These are phyloP conservation scores for Mycena venus DNA, from an alignment of 768 basidiomycete species.

Conservation along the genomic window DNA sequence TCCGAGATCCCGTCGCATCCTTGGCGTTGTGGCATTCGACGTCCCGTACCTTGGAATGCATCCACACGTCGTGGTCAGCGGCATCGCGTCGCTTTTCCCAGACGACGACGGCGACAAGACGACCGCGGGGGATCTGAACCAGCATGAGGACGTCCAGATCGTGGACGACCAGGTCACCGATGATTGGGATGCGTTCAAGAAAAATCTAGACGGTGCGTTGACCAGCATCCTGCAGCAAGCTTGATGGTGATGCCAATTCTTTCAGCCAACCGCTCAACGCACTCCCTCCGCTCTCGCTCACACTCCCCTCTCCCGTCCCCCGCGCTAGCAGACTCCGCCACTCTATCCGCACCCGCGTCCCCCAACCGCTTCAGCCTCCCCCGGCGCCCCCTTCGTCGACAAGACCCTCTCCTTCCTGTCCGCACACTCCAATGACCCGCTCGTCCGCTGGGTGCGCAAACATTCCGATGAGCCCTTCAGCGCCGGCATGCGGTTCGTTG, in stretches of 20 bases:
- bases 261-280: slow-evolving; percentile 16
- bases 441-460: slow-evolving; percentile 65
- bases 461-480: slow-evolving; percentile 65
- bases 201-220: slow-evolving; percentile 43
- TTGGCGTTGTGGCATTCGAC: slow-evolving; percentile 71
- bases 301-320: slow-evolving; percentile 26
- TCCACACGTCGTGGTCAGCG: slow-evolving; percentile 70
- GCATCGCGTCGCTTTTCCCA: slow-evolving; percentile 67
- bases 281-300: slow-evolving; percentile 27
- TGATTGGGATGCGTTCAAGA: slow-evolving; percentile 63
- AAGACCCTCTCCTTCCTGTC: slow-evolving; percentile 56
- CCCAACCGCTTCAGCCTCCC: slow-evolving; percentile 28
- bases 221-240: not conserved
- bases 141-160: slow-evolving; percentile 55
- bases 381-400: slow-evolving; percentile 45
- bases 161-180: slow-evolving; percentile 62
- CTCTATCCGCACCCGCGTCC: not conserved
- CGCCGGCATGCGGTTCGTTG: slow-evolving; percentile 63
- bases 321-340: not conserved
- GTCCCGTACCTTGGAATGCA: slow-evolving; percentile 74
- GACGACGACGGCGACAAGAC: slow-evolving; percentile 43
- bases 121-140: slow-evolving; percentile 59
- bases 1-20: slow-evolving; percentile 54
- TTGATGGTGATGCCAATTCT: not conserved
- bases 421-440: slow-evolving; percentile 55